Evolutionary conservation across 2,329 filamentous ascomycete genomes (phyloP).

Genomic region (Botrytis deweyae): DNA sequence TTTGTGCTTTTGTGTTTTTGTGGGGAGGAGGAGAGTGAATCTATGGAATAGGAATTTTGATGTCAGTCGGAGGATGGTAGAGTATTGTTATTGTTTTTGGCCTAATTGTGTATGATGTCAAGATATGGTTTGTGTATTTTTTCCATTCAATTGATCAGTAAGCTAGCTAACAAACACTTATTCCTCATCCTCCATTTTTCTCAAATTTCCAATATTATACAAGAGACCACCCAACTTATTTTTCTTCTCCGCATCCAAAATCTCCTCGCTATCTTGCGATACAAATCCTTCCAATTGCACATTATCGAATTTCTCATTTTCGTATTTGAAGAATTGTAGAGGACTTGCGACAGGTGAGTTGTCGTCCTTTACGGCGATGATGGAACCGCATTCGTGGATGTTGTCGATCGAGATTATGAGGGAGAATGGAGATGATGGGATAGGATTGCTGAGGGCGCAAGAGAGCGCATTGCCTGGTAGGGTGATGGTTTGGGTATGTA

Average conservation of each 20-base stretch:
- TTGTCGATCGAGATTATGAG: constrained; percentile 53
- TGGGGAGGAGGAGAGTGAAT: background rate
- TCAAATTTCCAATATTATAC: constrained; percentile 40
- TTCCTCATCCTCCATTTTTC: constrained; percentile 37
- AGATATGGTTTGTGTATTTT: background rate
- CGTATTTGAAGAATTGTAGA: constrained; percentile 25
- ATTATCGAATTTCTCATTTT: constrained; percentile 21
- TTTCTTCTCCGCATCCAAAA: constrained; percentile 36
- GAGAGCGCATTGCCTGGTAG: constrained; percentile 61
- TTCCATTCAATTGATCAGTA: background rate
- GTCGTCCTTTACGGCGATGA: constrained; percentile 39
- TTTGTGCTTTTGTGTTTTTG: too few relatives aligned
- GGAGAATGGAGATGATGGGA: constrained; percentile 38
- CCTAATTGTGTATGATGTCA: background rate
- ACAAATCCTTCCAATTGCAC: constrained; percentile 1
- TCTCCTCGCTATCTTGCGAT: constrained; percentile 5
- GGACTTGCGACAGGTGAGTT: constrained; percentile 17
- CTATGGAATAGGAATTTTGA: background rate
- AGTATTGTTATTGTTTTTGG: background rate
- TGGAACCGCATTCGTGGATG: constrained; percentile 52
- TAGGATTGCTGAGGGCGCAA: constrained; percentile 21
- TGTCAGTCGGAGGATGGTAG: background rate
- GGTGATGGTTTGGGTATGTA: constrained; percentile 50
- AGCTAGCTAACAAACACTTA: background rate
- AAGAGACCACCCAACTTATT: constrained; percentile 43